Percentiles rank a stretch among this genome's conserved stretches.
These are phyloP conservation scores for Kuraishia cidri DNA, from an alignment of 805 yeast species.

Conservation along the genomic window DNA sequence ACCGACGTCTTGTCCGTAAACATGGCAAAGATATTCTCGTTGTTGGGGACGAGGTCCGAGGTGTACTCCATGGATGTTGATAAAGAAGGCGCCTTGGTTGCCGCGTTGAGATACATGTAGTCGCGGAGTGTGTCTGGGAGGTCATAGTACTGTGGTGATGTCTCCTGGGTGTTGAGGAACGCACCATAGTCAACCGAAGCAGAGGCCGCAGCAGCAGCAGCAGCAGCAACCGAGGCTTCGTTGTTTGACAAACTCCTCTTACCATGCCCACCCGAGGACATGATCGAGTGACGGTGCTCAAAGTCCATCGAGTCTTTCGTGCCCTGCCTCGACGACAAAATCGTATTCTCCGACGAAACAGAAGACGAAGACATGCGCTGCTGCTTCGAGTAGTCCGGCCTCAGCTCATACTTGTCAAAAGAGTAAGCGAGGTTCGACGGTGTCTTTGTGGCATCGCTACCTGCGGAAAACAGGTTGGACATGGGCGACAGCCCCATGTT, in stretches of 20 bases:
- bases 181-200: conserved; percentile 1
- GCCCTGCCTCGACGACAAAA: too few relatives aligned
- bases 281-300: too few relatives aligned
- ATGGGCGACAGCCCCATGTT: conserved; percentile 2
- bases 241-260: too few relatives aligned
- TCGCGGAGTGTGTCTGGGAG: conserved; percentile 25
- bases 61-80: not conserved
- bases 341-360: too few relatives aligned
- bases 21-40: conserved; percentile 15
- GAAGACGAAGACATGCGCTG: too few relatives aligned
- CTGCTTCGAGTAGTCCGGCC: too few relatives aligned
- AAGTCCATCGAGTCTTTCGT: too few relatives aligned
- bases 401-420: too few relatives aligned
- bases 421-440: too few relatives aligned
- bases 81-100: conserved; percentile 8
- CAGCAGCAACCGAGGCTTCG: not conserved
- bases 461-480: not conserved
- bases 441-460: too few relatives aligned
- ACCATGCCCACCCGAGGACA: too few relatives aligned
- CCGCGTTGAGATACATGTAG: conserved; percentile 27
- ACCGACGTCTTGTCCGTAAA: conserved; percentile 14
- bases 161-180: conserved; percentile 1
- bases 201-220: not conserved
- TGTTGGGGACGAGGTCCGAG: conserved; percentile 5
- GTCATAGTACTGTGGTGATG: conserved; percentile 13